Evolutionary conservation across 2,329 filamentous ascomycete species (phyloP), one percentile per base, ranked within the genome.

Genomic region (Diplodia sapinea): DNA sequence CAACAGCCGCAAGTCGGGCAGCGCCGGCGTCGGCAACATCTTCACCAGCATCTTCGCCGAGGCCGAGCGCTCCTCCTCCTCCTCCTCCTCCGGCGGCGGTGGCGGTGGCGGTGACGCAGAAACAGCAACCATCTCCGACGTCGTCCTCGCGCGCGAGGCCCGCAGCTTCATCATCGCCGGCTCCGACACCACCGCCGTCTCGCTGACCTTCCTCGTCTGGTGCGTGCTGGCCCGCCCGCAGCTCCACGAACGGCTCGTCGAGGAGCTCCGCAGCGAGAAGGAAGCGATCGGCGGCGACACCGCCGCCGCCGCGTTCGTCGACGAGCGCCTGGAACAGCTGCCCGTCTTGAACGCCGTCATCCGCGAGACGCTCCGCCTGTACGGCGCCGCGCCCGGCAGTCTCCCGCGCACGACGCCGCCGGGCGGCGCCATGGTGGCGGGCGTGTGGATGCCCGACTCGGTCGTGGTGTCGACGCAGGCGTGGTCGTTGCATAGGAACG

Each of bases 381-480:
- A 79, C 62, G 74, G 75, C 55, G 75, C 77, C 50, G 78, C 76
- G 7, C 77, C 78, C 2, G 73, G 73, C 17, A 74, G 72, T 47
- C 70, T 80, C 4, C 78, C 78, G 23, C 73, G 79, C 31, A 71
- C 74, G 5, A 74, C 77, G 3, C 79, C 79, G 5, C 68, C 71
- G n/a, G 74, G 74, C 38, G 79, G 79, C 13, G 71, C 70, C 15
- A 72, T 63, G 1, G 68, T 81, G 4, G 71, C 71, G n/a, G 77
- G 76, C n/a, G 69, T 79, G 69, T 75, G 73, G 63, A 72, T 81
- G 13, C 77, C 79, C 2, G 70, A 68, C 0, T 76, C 76, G 1
- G 76, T 72, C 0, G 77, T 74, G 0, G 78, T 81, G 38, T 74
- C 72, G 52, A 80, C 78, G 1, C 76, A 80, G 67, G 77, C 78